Percentiles rank a stretch among this genome's conserved stretches.
Evolutionary conservation across 495 filamentous ascomycete species (phyloP).

Genomic region (Xylaria palmicola): DNA sequence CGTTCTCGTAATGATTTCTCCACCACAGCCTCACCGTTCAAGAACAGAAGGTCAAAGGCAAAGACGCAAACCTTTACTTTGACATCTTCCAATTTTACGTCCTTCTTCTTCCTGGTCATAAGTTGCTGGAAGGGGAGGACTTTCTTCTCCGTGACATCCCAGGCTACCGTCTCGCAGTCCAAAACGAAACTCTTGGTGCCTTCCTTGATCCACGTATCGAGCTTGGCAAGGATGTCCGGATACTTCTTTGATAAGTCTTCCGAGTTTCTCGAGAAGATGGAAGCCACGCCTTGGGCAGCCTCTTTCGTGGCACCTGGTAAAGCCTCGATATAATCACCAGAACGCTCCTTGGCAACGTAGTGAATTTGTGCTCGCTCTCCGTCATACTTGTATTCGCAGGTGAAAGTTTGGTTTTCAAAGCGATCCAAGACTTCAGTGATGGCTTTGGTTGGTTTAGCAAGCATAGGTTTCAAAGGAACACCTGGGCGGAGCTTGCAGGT

Average conservation of each 20-base stretch:
- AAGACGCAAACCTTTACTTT: conserved; percentile 98
- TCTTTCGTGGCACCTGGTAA: conserved; percentile 55
- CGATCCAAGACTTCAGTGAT: conserved; percentile 97
- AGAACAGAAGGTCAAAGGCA: conserved; percentile 90
- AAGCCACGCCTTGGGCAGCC: conserved; percentile 65
- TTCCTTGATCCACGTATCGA: conserved; percentile 82
- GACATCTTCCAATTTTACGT: conserved; percentile 94
- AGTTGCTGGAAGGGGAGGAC: conserved; percentile 95
- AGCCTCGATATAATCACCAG: conserved; percentile 53
- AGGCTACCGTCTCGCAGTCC: conserved; percentile 97
- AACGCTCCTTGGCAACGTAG: conserved; percentile 82
- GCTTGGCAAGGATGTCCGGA: conserved; percentile 86
- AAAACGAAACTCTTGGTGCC: conserved; percentile 92
- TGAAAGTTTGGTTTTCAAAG: conserved; percentile 93
- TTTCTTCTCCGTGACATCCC: conserved; percentile 90
- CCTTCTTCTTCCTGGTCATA: conserved; percentile 96
- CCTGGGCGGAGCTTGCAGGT: conserved; percentile 92
- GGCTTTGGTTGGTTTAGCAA: conserved; percentile 98
- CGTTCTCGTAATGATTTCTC: conserved; percentile 84
- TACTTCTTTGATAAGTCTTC: conserved; percentile 98
- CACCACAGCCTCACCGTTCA: conserved; percentile 90
- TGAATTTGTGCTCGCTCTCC: conserved; percentile 97
- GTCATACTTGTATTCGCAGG: conserved; percentile 99
- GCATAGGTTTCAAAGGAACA: conserved; percentile 95
- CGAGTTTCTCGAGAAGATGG: conserved; percentile 95